A percentile compares a stretch with the other conserved stretches of the same genome.
These are phyloP conservation scores for Fusarium bactridioides DNA, from an alignment of 2,329 filamentous ascomycete species.

Conservation along the genomic window DNA sequence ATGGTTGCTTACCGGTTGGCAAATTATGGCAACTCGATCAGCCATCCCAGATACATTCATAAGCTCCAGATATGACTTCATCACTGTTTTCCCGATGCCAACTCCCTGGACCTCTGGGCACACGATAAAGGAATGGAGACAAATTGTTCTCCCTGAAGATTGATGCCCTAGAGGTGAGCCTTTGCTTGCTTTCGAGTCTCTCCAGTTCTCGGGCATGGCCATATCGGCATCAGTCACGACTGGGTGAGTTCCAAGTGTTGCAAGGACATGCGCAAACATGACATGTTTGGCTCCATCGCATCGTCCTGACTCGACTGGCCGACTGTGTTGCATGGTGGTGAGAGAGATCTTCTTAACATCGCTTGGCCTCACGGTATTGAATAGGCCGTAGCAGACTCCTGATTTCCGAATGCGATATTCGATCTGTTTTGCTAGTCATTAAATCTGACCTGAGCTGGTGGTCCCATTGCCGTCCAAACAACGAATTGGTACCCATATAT, in stretches of 20 bases:
- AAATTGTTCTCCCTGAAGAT: constrained; percentile 76
- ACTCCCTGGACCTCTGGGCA: constrained; percentile 77
- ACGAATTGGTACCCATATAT: not conserved
- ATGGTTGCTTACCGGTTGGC: constrained; percentile 67
- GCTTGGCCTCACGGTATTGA: constrained; percentile 67
- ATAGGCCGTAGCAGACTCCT: constrained; percentile 77
- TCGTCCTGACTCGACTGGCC: constrained; percentile 63
- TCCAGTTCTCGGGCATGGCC: constrained; percentile 75
- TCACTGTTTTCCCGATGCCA: constrained; percentile 75
- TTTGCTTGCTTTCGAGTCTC: constrained; percentile 52
- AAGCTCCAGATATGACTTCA: constrained; percentile 80
- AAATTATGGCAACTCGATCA: constrained; percentile 78
- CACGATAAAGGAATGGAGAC: constrained; percentile 83
- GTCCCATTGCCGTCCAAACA: not conserved
- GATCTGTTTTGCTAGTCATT: constrained; percentile 33
- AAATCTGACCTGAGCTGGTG: not conserved
- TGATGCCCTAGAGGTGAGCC: constrained; percentile 70
- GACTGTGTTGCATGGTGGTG: constrained; percentile 58
- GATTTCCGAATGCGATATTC: constrained; percentile 46
- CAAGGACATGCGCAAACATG: constrained; percentile 79
- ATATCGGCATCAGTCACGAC: constrained; percentile 80
- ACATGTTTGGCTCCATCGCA: constrained; percentile 53
- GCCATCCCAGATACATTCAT: constrained; percentile 75
- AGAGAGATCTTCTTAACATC: constrained; percentile 57
- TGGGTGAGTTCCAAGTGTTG: constrained; percentile 71